Evolutionary conservation across 2,329 filamentous ascomycete genomes (phyloP), one percentile per base, ranked within the genome.

Genomic region (Trichoderma sp.): DNA sequence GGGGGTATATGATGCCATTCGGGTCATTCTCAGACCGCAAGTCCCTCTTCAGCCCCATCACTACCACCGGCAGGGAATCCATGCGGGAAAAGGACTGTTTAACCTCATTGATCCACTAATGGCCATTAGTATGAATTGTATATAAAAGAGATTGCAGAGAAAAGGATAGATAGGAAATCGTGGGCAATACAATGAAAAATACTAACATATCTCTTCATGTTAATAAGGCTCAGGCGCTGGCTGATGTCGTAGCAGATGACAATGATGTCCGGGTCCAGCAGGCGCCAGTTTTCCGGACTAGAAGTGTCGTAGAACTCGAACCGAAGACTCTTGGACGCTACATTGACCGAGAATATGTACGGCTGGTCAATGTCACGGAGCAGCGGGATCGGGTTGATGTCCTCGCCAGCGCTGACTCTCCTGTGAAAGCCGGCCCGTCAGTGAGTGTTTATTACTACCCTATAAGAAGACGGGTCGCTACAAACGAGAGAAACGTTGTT

Each of bases 161-260:
- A 5, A 11, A 15, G n/a, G 15, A 18, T 21, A 14, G 9, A 53
- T 62, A 72, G 9, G 71, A 63, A 66, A 32, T 64, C 11, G 61
- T n/a, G 28, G 67, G 18, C 32, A 67, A 43, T 28, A n/a, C 14
- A 28, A 34, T 11, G 26, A 30, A 30, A 34, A 34, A 26, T 18
- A 83, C 86, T 74, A 72, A 90, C 88, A 76, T 86, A 80, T 80
- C 84, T 81, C 77, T 88, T 84, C 82, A 89, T 84, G 76, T 89
- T 88, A 75, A 89, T 85, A 68, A 91, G 83, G 75, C 84, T 89
- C 57, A 86, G 77, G 56, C 89, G 84, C 73, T 87, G 86, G 79
- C 86, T 87, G 76, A 91, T 89, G 76, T 90, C 88, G 76, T 88
- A 91, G 79, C 89, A 90, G 72, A 90, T 80, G 32, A 90, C 81